These are phyloP conservation scores for Hemileia vastatrix DNA, from an alignment of 1,284 basidiomycete species.

Conservation along the genomic window DNA sequence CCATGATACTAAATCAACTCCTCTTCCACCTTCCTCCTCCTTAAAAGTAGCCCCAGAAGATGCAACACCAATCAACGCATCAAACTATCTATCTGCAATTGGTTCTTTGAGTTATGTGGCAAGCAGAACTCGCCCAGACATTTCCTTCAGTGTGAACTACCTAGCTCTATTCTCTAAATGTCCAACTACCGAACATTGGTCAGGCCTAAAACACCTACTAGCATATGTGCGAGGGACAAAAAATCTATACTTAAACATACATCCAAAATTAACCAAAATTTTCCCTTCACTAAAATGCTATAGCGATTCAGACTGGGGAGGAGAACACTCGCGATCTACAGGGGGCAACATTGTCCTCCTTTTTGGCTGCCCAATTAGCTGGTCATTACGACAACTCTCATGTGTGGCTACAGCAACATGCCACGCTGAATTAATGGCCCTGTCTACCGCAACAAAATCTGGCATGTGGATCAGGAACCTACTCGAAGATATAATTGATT, in stretches of 20 bases:
- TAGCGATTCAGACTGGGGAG: not conserved
- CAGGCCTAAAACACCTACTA: not conserved
- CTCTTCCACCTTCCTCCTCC: too few species aligned
- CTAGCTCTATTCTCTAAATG: not conserved
- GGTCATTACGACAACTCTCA: not conserved
- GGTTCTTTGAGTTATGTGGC: conserved; percentile 1
- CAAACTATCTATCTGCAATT: not conserved
- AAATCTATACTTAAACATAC: not conserved
- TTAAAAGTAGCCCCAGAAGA: too few species aligned
- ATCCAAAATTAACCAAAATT: not conserved
- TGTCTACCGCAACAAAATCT: not conserved
- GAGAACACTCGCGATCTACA: not conserved
- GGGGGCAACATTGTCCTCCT: not conserved
- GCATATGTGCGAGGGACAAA: not conserved
- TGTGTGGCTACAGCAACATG: not conserved
- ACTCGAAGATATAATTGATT: not conserved
- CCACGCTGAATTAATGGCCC: conserved; percentile 6
- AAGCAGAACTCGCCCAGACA: not conserved
- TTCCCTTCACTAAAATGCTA: not conserved
- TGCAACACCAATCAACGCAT: not conserved
- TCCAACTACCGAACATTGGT: not conserved
- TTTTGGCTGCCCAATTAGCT: not conserved
- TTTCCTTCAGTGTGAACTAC: not conserved
- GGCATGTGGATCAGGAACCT: not conserved
- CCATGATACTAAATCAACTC: too few species aligned